Base-by-base conservation (phyloP, 1,284 basidiomycete genomes). In the Porodaedalea pini region DNA sequence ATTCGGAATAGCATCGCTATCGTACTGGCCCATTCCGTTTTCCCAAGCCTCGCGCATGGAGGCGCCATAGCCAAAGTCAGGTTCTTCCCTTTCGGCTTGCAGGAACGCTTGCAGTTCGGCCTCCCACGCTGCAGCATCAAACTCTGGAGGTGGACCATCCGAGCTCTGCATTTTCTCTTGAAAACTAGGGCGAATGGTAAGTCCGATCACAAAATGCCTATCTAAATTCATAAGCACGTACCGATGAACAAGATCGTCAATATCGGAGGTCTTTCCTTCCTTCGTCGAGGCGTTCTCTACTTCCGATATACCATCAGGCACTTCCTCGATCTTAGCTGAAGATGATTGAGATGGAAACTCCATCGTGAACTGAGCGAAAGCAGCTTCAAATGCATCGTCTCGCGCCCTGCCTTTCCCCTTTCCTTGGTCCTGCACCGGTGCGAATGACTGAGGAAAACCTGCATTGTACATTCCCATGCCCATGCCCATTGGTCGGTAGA, bases 91-190 rank as follows among this genome's bases (percentile, higher is more conserved):
- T 59, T 85, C 76, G 3, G 78, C 68, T 32, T 77, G 77, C 83
- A 91, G 89, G 39, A 90, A 72, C 64, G 92, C 86, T 58, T 89
- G 90, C 66, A 94, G 92, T 69, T 95, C 87, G 6, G 86, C 83
- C 69, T 96, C 94, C 93, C 93, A 96, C 68, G 87, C 87, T 3
- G 86, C 83, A 48, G 92, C 70, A 62, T 92, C 85, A 66, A 85
- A 84, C 31, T 76, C 72, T 44, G 76, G 79, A 1, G 82, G 80
- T 1, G 81, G 79, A 23, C 78, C 59, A 37, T 80, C 78, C 0
- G 84, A 83, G 53, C 78, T 75, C 65, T 81, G 80, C 27, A 86
- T 64, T 29, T 80, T 72, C 50, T 82, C 75, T 84, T 80, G 86
- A 25, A 80, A 72, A 47, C 86, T 89, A 61, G 19, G 39, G 11